Conservation (phyloP, 2,329 filamentous ascomycete genomes). For the Sporothrix sp. region DNA sequence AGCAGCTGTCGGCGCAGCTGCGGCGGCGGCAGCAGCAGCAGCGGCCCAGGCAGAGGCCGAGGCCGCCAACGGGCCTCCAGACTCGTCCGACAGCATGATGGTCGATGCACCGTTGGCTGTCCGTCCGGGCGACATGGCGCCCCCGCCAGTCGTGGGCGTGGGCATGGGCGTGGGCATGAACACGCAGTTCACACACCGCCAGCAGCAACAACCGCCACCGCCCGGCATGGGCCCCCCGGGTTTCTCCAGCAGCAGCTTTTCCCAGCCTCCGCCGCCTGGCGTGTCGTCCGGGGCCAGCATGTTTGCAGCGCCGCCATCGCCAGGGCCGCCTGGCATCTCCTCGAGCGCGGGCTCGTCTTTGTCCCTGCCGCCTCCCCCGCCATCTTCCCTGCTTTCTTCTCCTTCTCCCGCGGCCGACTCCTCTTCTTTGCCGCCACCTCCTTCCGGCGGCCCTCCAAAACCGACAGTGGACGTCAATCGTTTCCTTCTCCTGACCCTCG, state of each 20-base stretch:
- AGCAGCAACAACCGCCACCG: constrained; percentile 7
- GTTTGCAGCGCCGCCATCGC: constrained; percentile 2
- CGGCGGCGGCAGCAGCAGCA: constrained; percentile 12
- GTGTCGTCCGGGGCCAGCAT: not conserved
- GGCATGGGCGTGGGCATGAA: too few species aligned
- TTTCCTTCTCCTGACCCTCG: constrained; percentile 86
- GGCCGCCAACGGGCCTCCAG: not conserved
- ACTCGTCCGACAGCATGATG: constrained; percentile 14
- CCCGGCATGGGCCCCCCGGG: constrained; percentile 1
- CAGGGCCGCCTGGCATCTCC: constrained; percentile 2
- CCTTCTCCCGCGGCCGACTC: not conserved
- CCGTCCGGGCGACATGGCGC: not conserved
- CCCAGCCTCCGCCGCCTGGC: constrained; percentile 6
- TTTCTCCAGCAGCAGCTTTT: not conserved
- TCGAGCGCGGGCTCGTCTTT: not conserved
- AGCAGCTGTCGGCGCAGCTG: constrained; percentile 16
- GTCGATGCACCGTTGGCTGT: constrained; percentile 10
- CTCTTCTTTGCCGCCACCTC: not conserved
- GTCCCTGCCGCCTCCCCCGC: not conserved
- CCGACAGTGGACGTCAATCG: constrained; percentile 68
- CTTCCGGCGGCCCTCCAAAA: constrained; percentile 31
- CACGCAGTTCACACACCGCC: too few species aligned
- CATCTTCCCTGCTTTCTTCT: not conserved
- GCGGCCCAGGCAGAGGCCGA: not conserved
- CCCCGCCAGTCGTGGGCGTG: not conserved